phyloP scores from a whole-genome alignment of 2,329 filamentous ascomycete genomes.

The Penicillium sp. region DNA sequence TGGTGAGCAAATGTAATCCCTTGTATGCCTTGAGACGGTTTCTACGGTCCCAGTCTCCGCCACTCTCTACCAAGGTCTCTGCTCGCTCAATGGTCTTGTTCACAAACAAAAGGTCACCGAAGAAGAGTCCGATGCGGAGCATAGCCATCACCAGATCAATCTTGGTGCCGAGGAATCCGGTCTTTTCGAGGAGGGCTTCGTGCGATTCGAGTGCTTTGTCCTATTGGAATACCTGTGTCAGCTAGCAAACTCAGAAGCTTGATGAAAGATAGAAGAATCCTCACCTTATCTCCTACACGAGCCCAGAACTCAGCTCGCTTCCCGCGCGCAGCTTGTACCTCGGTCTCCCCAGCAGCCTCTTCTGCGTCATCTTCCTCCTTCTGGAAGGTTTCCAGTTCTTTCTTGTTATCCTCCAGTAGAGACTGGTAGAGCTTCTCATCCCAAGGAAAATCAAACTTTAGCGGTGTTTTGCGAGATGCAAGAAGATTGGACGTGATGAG shows the following conservation, averaged over 20 bases:
- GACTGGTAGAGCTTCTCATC: conserved; percentile 82
- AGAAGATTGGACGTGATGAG: conserved; percentile 70
- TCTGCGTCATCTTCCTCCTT: conserved; percentile 91
- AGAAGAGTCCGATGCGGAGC: conserved; percentile 93
- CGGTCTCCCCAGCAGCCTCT: conserved; percentile 94
- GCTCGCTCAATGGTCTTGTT: conserved; percentile 93
- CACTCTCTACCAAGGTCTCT: conserved; percentile 84
- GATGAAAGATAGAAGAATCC: conserved; percentile 23
- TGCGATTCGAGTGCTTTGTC: conserved; percentile 91
- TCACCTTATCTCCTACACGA: conserved; percentile 89
- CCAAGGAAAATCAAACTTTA: conserved; percentile 74
- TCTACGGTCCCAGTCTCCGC: conserved; percentile 96
- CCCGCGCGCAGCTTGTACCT: conserved; percentile 85
- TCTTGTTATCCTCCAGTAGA: conserved; percentile 73
- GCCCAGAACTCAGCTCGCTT: conserved; percentile 97
- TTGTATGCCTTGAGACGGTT: conserved; percentile 99
- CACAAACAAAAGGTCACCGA: conserved; percentile 84
- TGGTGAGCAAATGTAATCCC: conserved; percentile 86
- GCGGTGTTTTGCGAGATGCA: conserved; percentile 64
- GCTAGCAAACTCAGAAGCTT: background rate
- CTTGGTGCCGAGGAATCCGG: conserved; percentile 92
- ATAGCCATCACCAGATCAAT: conserved; percentile 96
- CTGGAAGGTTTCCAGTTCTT: conserved; percentile 71
- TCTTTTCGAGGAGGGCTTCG: conserved; percentile 94
- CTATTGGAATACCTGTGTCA: conserved; percentile 46